Percentiles rank a stretch among this genome's conserved stretches.
Conservation (phyloP, 2,329 filamentous ascomycete genomes). For the Zymoseptoria crescenta region DNA sequence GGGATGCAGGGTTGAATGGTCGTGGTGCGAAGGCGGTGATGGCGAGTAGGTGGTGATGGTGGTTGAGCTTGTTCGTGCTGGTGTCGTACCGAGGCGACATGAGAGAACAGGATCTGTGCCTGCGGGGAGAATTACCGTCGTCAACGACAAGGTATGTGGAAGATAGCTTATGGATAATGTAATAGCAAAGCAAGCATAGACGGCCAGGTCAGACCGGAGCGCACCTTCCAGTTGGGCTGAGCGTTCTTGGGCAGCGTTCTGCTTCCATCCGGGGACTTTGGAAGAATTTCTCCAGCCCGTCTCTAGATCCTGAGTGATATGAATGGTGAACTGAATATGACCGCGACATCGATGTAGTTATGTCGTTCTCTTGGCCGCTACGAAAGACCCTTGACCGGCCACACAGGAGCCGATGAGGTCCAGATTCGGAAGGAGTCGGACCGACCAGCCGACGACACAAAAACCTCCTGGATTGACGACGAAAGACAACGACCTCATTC, state of each 20-base stretch:
- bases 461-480: neutral
- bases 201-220: too few species aligned
- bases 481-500: neutral
- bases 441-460: neutral
- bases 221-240: neutral
- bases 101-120: neutral
- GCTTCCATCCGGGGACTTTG: neutral
- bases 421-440: neutral
- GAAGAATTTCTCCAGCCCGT: neutral
- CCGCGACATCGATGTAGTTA: neutral
- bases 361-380: neutral
- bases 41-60: neutral
- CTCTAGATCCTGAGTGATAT: neutral
- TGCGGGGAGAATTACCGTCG: neutral
- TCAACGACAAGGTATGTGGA: neutral
- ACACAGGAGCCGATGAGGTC: neutral
- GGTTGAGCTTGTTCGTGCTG: neutral
- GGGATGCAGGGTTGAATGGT: slow-evolving; percentile 2
- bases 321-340: neutral
- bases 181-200: neutral
- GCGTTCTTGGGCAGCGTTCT: neutral
- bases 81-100: neutral
- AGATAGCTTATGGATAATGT: neutral
- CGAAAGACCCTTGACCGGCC: neutral
- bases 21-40: neutral